phyloP scores from a whole-genome alignment of 2,329 filamentous ascomycete species.

The Neocucurbitaria cava region DNA sequence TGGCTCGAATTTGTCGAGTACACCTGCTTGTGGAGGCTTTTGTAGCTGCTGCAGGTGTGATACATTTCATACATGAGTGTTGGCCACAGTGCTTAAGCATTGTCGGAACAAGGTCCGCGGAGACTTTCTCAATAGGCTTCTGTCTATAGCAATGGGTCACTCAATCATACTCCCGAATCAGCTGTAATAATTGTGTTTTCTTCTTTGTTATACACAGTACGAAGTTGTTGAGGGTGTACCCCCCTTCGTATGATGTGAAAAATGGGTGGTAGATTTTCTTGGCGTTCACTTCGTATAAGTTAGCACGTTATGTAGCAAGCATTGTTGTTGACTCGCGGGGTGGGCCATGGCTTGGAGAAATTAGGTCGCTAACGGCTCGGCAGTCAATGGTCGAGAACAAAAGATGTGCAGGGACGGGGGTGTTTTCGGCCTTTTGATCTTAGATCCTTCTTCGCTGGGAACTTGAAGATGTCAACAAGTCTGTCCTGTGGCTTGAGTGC shows the following conservation, averaged over 20 bases:
- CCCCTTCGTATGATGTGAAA: too few species aligned
- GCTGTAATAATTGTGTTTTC: too few species aligned
- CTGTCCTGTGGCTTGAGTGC: constrained; percentile 11
- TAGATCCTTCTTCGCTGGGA: constrained; percentile 2
- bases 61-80: not conserved
- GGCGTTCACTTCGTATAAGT: constrained; percentile 5
- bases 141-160: too few species aligned
- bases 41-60: not conserved
- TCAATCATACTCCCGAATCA: too few species aligned
- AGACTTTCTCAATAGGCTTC: too few species aligned
- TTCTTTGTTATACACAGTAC: too few species aligned
- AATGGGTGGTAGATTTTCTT: not conserved
- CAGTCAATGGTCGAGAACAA: constrained; percentile 5
- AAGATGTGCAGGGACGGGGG: constrained; percentile 13
- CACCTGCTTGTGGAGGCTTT: not conserved
- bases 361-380: constrained; percentile 15
- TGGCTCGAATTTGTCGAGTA: not conserved
- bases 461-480: not conserved
- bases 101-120: too few species aligned
- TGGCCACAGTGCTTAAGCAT: not conserved
- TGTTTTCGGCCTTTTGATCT: constrained; percentile 14
- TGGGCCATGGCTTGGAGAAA: constrained; percentile 14
- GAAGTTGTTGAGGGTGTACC: too few species aligned
- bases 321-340: constrained; percentile 14
- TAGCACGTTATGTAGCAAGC: too few species aligned